phyloP scores from a whole-genome alignment of 2,329 filamentous ascomycete genomes.

The Aspergillus alliaceus region DNA sequence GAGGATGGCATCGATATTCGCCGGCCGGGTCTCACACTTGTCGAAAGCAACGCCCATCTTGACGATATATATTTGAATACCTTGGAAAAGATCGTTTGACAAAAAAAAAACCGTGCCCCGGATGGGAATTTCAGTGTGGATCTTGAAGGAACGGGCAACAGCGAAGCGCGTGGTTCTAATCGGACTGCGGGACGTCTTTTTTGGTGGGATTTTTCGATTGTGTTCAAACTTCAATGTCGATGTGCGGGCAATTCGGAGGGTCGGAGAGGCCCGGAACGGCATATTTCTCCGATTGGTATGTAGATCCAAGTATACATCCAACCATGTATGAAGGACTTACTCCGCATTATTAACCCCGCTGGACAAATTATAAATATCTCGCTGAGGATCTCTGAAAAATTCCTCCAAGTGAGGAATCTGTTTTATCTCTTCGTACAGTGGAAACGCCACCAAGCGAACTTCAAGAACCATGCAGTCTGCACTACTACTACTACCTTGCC shows the following conservation, averaged over 20 bases:
- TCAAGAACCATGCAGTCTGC: background rate
- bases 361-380: background rate
- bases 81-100: background rate
- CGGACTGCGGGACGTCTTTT: conserved; percentile 12
- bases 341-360: background rate
- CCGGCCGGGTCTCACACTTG: conserved; percentile 86
- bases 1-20: conserved; percentile 89
- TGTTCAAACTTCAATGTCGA: conserved; percentile 12
- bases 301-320: conserved; percentile 2
- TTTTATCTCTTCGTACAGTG: background rate
- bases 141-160: conserved; percentile 6
- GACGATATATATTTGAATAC: background rate
- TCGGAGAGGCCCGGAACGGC: conserved; percentile 10
- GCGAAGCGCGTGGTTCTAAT: conserved; percentile 2
- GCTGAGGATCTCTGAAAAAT: background rate
- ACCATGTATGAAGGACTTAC: background rate
- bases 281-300: conserved; percentile 17
- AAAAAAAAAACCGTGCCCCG: background rate
- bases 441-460: background rate
- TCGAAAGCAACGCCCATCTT: conserved; percentile 61
- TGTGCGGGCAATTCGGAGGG: conserved; percentile 18
- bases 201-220: conserved; percentile 28
- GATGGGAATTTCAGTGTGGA: conserved; percentile 4
- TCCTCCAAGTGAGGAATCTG: background rate
- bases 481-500: background rate